phyloP scores from a whole-genome alignment of 352 stramenopile genomes.

The Phytophthora ramorum region DNA sequence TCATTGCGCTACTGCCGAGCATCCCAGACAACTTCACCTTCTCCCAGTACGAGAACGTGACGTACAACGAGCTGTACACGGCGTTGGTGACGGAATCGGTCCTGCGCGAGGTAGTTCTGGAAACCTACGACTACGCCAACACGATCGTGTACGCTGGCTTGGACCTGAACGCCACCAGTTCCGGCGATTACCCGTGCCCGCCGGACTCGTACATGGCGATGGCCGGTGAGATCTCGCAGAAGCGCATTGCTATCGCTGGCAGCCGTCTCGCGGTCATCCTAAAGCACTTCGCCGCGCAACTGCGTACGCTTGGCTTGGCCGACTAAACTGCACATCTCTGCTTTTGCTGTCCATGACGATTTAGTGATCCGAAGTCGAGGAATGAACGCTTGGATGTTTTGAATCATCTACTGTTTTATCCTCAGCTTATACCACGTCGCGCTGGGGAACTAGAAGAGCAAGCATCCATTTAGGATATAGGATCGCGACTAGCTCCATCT shows the following conservation, averaged over 20 bases:
- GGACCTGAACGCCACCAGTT: slow-evolving; percentile 34
- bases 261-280: slow-evolving; percentile 53
- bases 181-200: slow-evolving; percentile 30
- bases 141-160: slow-evolving; percentile 32
- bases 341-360: too few species aligned
- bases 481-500: too few species aligned
- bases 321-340: slow-evolving; percentile 12
- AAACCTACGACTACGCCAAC: slow-evolving; percentile 41
- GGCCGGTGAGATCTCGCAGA: slow-evolving; percentile 39
- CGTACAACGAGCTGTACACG: slow-evolving; percentile 40
- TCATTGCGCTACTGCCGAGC: slow-evolving; percentile 46
- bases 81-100: slow-evolving; percentile 33
- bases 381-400: too few species aligned
- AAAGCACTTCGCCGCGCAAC: too few species aligned
- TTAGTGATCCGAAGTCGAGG: too few species aligned
- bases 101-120: slow-evolving; percentile 42
- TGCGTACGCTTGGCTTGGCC: slow-evolving; percentile 36
- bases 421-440: too few species aligned
- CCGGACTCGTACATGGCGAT: slow-evolving; percentile 39
- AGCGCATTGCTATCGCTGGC: slow-evolving; percentile 50
- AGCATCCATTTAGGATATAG: too few species aligned
- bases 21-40: slow-evolving; percentile 48
- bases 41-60: slow-evolving; percentile 42
- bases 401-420: too few species aligned
- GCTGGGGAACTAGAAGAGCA: too few species aligned